Base-by-base conservation (phyloP, 441 rosid genomes). In the Mallotus repandus region DNA sequence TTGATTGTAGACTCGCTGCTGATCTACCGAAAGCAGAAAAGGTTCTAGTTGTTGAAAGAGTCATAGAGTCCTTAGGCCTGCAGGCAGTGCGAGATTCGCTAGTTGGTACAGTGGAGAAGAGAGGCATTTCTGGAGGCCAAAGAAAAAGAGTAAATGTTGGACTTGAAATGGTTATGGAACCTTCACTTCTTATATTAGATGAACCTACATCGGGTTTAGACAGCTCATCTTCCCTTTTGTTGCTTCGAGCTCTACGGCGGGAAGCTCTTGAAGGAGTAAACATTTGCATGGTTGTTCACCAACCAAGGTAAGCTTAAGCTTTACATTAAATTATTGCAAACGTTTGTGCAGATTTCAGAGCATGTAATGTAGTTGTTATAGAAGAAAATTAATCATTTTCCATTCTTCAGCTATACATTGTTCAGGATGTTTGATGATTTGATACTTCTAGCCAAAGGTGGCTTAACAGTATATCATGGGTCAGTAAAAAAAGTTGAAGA, bases 151-250 rank as follows among this genome's bases (percentile, higher is more conserved):
- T 93, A 61, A 96, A 96, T 70, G 99, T 96, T 12, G 99, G 99
- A 73, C 89, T 96, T 73, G 99, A 96, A 83, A 96, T 96, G 99
- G 99, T 96, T 57, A 93, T 96, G 99, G 98, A 96, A 73, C 99
- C 99, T 86, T 96, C 99, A 66, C 89, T 96, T 70, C 84, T 96
- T 63, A 93, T 96, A 75, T 86, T 96, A 69, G 99, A 93, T 76
- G 99, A 96, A 76, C 97, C 99, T n/a, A 96, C 99, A 38, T 91
- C 99, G 50, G 99, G 99, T 16, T 87, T 93, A 84, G 99, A 96
- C 74, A 96, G 99, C 75, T 91, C 99, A 59, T 93, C 99, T 63
- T 96, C 99, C 63, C 89, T 86, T 71, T 84, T 91, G 81, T 91
- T 96, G 62, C 93, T 96, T 45, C 82, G 93, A 84, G 98, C 99